Base-by-base conservation (phyloP, 495 filamentous ascomycete genomes). In the Hypoxylon intermedium region DNA sequence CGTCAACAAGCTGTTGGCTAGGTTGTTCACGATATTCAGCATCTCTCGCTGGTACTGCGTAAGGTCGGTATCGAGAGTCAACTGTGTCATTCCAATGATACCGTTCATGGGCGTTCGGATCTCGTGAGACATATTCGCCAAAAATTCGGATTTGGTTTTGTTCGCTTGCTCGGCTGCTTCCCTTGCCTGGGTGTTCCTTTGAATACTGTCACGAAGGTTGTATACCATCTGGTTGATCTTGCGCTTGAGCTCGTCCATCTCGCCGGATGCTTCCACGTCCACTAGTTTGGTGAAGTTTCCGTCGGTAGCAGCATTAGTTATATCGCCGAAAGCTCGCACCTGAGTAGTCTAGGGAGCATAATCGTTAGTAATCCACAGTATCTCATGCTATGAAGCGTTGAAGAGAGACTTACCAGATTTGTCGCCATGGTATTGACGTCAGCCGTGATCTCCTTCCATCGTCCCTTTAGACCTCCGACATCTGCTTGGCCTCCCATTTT, bases 201-300 rank as follows among this genome's bases (percentile, higher is more conserved):
- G 92, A 60, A 99, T 97, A 83, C 90, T 94, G 74, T 98, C 94
- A 53, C 93, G 82, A 58, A 99, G 75, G 70, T 96, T 96, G 73
- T 87, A 93, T 45, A 99, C 91, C 94, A 99, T 99, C 77, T 94
- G 90, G 66, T 98, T 99, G 81, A 99, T 99, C 79, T 98, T 98
- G 48, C 92, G 87, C 77, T 99, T 99, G 69, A 99, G 81, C 67
- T 97, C 93, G 76, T 97, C 95, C 94, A 99, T 98, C 74, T 99
- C 94, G 56, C 94, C 94, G 5, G 93, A 96, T 20, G 94, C 95
- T 71, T 96, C 93, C 40, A 99, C 93, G n/a, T 92, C 96, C 65
- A 99, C 95, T 37, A 95, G 83, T 67, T 97, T 93, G 23, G 91
- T 93, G 74, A 99, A 98, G 75, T 99, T 92, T 52, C 94, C 94